phyloP scores from a whole-genome alignment of 495 filamentous ascomycete species.

The Aspergillus biplanus region DNA sequence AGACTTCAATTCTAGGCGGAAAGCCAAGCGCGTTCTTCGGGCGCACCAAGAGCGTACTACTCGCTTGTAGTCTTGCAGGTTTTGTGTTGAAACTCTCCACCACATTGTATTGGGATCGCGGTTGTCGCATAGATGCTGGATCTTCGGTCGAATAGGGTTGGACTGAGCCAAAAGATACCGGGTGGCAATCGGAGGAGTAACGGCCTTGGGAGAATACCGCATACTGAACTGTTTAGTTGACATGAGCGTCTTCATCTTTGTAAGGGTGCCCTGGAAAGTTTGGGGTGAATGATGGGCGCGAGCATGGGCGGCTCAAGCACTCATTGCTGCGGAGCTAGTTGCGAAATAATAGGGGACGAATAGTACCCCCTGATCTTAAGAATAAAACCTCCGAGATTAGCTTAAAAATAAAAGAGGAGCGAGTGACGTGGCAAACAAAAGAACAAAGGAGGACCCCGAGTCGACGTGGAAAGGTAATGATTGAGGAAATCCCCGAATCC shows the following conservation, averaged over 20 bases:
- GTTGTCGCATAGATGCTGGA: conserved; percentile 35
- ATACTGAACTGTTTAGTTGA: conserved; percentile 27
- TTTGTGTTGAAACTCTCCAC: conserved; percentile 43
- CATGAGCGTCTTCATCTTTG: conserved; percentile 25
- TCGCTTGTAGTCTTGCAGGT: conserved; percentile 35
- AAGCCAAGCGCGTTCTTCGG: conserved; percentile 55
- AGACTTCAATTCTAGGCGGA: conserved; percentile 57
- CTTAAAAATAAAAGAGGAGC: background rate
- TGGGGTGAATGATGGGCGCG: background rate
- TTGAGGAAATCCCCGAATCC: no score
- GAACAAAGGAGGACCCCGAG: no score
- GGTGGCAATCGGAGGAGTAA: conserved; percentile 33
- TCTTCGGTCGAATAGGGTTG: conserved; percentile 43
- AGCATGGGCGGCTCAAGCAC: background rate
- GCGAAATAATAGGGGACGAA: background rate
- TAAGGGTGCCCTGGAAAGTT: background rate
- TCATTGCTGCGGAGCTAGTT: background rate
- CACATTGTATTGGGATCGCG: conserved; percentile 51
- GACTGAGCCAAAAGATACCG: conserved; percentile 33
- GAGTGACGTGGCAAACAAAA: no score
- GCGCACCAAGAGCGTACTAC: conserved; percentile 58
- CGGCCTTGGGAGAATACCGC: conserved; percentile 28
- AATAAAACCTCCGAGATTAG: background rate
- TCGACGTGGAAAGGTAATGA: no score
- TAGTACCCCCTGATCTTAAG: background rate